phyloP scores from a whole-genome alignment of 1,139 yeast species.

The Blastobotrys arbuscula region DNA sequence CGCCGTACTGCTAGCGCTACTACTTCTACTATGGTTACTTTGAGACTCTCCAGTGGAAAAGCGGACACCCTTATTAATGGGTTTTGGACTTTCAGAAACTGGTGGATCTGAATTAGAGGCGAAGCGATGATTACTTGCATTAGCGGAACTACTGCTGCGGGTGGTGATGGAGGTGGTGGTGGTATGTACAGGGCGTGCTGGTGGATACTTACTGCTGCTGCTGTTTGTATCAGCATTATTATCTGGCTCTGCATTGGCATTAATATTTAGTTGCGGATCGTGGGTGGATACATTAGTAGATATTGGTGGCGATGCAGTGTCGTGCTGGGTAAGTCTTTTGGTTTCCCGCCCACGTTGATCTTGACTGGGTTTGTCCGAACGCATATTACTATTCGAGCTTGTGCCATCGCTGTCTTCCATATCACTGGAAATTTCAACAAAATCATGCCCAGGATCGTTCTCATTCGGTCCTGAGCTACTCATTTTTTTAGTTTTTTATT shows the following conservation, averaged over 20 bases:
- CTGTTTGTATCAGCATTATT: neutral
- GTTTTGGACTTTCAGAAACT: too few species aligned
- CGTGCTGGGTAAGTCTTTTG: too few species aligned
- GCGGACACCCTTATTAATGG: neutral
- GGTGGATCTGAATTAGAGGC: too few species aligned
- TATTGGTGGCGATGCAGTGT: constrained; percentile 2
- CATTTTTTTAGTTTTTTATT: neutral
- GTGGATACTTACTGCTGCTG: too few species aligned
- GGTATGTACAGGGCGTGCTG: too few species aligned
- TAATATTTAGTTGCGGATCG: neutral
- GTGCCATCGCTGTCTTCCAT: neutral
- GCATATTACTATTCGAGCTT: neutral
- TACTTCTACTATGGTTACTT: neutral
- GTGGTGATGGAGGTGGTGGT: too few species aligned
- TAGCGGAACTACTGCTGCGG: too few species aligned
- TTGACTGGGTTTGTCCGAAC: neutral
- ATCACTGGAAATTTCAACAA: too few species aligned
- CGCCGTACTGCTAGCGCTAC: neutral
- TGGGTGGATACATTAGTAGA: neutral
- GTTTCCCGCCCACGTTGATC: neutral
- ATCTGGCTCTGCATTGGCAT: neutral
- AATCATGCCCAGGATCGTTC: neutral
- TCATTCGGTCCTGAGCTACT: neutral
- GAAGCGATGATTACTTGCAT: too few species aligned
- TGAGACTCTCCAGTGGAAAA: neutral